Base-by-base conservation (phyloP, 345 rosid genomes). In the Eucalyptus lansdowneana region DNA sequence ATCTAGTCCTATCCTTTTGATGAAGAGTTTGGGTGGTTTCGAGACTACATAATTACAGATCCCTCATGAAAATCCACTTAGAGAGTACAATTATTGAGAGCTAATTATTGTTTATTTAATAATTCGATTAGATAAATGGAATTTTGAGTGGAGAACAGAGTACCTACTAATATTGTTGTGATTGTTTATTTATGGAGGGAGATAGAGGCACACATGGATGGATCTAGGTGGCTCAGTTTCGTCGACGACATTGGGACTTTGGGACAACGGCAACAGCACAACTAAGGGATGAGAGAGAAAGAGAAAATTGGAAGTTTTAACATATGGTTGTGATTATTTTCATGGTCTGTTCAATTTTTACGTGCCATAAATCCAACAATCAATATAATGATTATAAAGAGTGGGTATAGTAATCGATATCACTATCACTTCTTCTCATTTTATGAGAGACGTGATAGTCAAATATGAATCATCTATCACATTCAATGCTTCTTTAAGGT, bases 401-500 rank as follows among this genome's bases (percentile, higher is more conserved):
- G 34, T 27, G 8, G 3, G 9, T 29, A 62, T 1, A 2, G 17
- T 14, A 29, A 29, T 13, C 0, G 1, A 0, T 14, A 62, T 1
- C 37, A 14, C 9, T 1, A n/a, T 16, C 19, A n/a, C 40, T n/a
- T 13, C 34, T 65, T 65, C 76, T n/a, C 11, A 15, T 14, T n/a
- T n/a, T n/a, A 4, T 14, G 19, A 4, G 21, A n/a, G 40, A 29
- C 0, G 1, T 2, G 37, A 14, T n/a, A 0, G 19, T 65, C 2
- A 0, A 0, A 65, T 65, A 65, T 65, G 37, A n/a, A 65, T 65
- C 19, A 0, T 65, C 1, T 14, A n/a, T 65, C 3, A 65, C 6
- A 0, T 65, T 14, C 11, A 14, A 8, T 14, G 37, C 76, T 65
- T 3, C 0, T 65, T n/a, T 0, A 0, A n/a, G 2, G 3, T 65